Evolutionary conservation across 2,329 filamentous ascomycete genomes (phyloP), one percentile per base, ranked within the genome.

Genomic region (Helotiales sp.): DNA sequence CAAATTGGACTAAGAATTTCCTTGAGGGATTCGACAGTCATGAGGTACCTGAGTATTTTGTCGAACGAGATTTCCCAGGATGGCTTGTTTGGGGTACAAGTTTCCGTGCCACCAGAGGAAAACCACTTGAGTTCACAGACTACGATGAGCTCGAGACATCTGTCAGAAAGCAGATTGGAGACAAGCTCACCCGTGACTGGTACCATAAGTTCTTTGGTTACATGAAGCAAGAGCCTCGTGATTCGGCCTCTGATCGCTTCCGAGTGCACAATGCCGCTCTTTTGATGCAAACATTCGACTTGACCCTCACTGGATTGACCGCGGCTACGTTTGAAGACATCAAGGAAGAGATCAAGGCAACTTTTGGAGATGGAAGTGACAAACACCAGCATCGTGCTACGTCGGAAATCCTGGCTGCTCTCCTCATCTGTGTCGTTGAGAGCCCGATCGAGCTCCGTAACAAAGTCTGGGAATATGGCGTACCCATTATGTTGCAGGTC

Each of bases 301-400:
- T 99, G 30, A 91, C 97, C 82, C 88, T 96, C 73, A 89, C 91
- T 74, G 93, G 89, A 1, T 82, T 92, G 61, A 93, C 96, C 0
- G 82, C 84, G 15, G 91, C 91, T 26, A 96, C 89, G 0, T 92
- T 97, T 74, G 89, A 95, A 6, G 96, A 99, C 64, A 89, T 99
- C 78, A 91, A 95, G 76, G 90, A 94, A 73, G 84, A 97, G 68
- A 88, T 92, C 5, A 83, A 86, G 66, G 87, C 88, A 1, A 89
- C 96, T 0, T 98, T 93, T 75, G 95, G 90, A 15, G 95, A 99
- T 78, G 96, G 96, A 10, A 96, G 90, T 74, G 96, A 99, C 78
- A 97, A 97, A 80, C 96, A 99, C 78, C 95, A 99, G 78, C 96
- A 99, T 78, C 92, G 96, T 61, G 96, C 96, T 17, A 97, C 96